phyloP scores from a whole-genome alignment of 306 rosid species.

The Lithocarpus polystachyus region DNA sequence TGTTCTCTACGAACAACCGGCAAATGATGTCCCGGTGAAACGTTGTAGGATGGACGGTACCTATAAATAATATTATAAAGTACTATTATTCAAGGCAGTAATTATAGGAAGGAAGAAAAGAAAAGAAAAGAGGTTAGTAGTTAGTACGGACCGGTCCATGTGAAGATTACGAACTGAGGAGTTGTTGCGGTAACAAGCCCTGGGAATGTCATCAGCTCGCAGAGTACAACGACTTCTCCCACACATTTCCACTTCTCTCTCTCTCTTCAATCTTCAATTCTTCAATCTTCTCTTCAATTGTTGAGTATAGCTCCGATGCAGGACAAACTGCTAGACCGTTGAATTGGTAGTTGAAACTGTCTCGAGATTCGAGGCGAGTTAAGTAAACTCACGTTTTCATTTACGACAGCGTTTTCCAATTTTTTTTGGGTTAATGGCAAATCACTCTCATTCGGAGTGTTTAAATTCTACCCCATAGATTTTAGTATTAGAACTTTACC shows the following conservation, averaged over 20 bases:
- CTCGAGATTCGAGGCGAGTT: too few species aligned
- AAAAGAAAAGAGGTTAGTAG: too few species aligned
- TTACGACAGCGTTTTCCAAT: too few species aligned
- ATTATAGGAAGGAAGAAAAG: background rate
- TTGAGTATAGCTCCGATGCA: too few species aligned
- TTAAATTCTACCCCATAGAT: too few species aligned
- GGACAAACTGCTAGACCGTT: too few species aligned
- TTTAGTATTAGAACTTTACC: too few species aligned
- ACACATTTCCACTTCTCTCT: constrained; percentile 44
- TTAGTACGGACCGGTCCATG: constrained; percentile 47
- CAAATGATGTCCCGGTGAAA: constrained; percentile 62
- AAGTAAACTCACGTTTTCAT: too few species aligned
- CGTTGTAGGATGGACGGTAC: constrained; percentile 71
- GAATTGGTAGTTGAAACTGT: too few species aligned
- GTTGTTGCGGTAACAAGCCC: constrained; percentile 60
- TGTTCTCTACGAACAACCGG: constrained; percentile 80
- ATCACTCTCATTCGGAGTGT: too few species aligned
- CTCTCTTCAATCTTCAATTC: background rate
- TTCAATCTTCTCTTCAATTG: background rate
- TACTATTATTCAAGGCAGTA: background rate
- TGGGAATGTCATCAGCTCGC: constrained; percentile 57
- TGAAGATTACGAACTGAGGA: constrained; percentile 43
- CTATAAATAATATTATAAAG: constrained; percentile 9
- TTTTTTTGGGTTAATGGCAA: too few species aligned
- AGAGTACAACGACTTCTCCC: constrained; percentile 75